Percentiles rank a stretch among this genome's conserved stretches.
Evolutionary conservation across 75 land plant genomes (phyloP).

Genomic region (Ceratopteris richardii): DNA sequence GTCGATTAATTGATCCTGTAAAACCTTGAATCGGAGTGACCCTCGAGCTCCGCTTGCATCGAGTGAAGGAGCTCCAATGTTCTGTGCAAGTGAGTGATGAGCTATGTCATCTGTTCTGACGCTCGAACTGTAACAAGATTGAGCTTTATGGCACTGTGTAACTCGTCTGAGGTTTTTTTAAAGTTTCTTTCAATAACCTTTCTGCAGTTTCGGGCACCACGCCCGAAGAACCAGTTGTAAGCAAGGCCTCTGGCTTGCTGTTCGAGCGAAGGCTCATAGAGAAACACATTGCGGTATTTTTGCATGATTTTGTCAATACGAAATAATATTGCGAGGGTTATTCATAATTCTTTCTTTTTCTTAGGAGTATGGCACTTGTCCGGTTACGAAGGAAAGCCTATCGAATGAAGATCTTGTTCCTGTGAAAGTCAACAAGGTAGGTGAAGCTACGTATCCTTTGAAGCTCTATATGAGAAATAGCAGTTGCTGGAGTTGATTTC

Average conservation of each 20-base stretch:
- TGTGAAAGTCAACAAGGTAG: slow-evolving; percentile 80
- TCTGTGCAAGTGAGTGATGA: slow-evolving; percentile 1
- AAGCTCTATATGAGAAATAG: too few relatives aligned
- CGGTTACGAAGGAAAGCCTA: slow-evolving; percentile 78
- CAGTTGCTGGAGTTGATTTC: too few relatives aligned
- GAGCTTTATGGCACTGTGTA: neutral
- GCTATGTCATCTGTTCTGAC: neutral
- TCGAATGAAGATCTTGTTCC: slow-evolving; percentile 75
- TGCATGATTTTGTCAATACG: too few relatives aligned
- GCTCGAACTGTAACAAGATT: neutral
- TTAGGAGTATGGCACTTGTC: slow-evolving; percentile 92
- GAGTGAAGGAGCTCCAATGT: too few relatives aligned
- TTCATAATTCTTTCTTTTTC: neutral
- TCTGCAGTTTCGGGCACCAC: slow-evolving; percentile 86
- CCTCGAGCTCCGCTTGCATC: too few relatives aligned
- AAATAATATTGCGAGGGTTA: too few relatives aligned
- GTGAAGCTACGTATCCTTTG: too few relatives aligned
- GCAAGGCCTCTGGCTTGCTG: slow-evolving; percentile 68
- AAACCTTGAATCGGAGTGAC: too few relatives aligned
- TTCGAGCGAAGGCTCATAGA: slow-evolving; percentile 81
- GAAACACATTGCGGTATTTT: slow-evolving; percentile 59
- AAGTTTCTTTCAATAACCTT: neutral
- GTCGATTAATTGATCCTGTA: too few relatives aligned
- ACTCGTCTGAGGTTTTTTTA: neutral
- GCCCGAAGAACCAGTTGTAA: slow-evolving; percentile 98